Base-by-base conservation (phyloP, 176 grass and related monocot genomes). In the Rhynchospora pubera region DNA sequence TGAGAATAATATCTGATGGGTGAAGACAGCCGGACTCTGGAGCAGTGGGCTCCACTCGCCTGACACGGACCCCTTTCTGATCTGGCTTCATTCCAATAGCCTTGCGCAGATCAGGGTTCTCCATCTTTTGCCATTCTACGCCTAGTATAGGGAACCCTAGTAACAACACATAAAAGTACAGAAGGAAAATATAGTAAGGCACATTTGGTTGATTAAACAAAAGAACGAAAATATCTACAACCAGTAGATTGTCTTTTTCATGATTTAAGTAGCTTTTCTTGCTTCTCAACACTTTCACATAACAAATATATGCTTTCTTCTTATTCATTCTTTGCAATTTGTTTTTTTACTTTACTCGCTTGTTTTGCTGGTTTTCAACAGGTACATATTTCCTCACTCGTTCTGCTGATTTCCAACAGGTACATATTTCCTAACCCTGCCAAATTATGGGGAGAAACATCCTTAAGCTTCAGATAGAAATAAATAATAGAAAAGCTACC, bases 121-220 rank as follows among this genome's bases (percentile, higher is more conserved):
- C 96, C 92, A 98, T 98, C 87, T 98, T 98, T 85, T 98, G 96
- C 96, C 92, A 98, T 83, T 98, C 92, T 74, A 93, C 67, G 28
- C 90, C 96, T 73, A 98, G 81, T 84, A 95, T 93, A 84, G 96
- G 96, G 55, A 95, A 98, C 83, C 95, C 95, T 98, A 83, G 44
- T 13, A 83, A 52, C 77, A 84, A 51, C 79, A 34, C 16, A 79
- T 39, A 39, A 47, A 57, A 61, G 28, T 28, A 56, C 79, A 79
- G 46, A 82, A 61, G 60, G 52, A 70, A 72, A 5, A 51, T 23
- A 69, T 70, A 5, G 2, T 47, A 85, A 70, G 15, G 12, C 23
- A 87, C 65, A 79, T 63, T 68, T 44, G 78, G 23, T 65, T 65
- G 26, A 89, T 42, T 56, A 56, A 56, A 57, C 9, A 39, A 53